Base-by-base conservation (phyloP, 805 yeast species). In the Jamesozyma rosinii region DNA sequence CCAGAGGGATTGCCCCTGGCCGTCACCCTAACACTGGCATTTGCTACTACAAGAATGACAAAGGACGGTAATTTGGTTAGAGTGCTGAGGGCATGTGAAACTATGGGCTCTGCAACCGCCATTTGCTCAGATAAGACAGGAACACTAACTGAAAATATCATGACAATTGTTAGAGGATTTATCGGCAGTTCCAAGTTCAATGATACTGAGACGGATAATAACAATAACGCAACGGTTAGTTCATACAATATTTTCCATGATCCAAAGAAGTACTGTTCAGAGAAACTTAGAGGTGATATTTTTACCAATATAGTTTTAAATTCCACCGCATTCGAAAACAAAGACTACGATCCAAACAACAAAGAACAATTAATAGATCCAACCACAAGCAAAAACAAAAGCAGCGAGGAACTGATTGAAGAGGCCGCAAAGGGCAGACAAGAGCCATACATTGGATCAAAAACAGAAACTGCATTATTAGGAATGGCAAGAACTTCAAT, bases 1-100 rank as follows among this genome's bases (percentile, higher is more conserved):
- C 99, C 99, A 3, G 99, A 92, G 66, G 99, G 99, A 48, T 74
- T 92, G 44, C 99, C 99, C 1, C 70, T 92, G 44, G 99, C 99
- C 2, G 98, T 92, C 15, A 92, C 99, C 1, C 71, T 92, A 38
- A 95, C 98, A 0, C 70, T 92, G 51, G 98, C 98, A 0, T 92
- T 92, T 69, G 98, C 99, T 2, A 92, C 98, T 2, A 89, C 96
- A 9, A 76, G 97, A 65, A 92, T 92, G 99, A 88, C 95, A 18
- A 83, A 84, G 61, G 96, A 92, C 62, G 95, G 94, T 49, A 90
- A 90, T 61, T 70, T 92, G 55, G 99, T 92, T n/a, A 79, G 98
- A 54, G 95, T 87, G 9, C 70, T 92, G 51, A 81, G 81, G 57
- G 81, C 95, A 37, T 92, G 98, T 73, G 99, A 92, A 65, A 92